These are phyloP conservation scores for Coriaria nepalensis DNA, from an alignment of 306 rosid species.

Conservation along the genomic window DNA sequence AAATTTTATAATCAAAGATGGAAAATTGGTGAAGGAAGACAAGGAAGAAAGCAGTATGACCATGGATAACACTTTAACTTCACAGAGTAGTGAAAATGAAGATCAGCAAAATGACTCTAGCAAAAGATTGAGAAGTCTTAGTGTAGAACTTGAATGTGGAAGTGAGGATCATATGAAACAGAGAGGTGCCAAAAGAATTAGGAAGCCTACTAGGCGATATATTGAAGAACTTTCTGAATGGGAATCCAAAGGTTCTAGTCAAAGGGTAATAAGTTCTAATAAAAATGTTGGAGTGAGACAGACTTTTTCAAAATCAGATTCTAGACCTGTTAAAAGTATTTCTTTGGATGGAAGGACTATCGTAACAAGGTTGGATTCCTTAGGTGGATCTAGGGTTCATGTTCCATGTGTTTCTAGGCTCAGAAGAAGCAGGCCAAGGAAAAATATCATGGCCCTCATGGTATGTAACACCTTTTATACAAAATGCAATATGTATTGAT, in stretches of 20 bases:
- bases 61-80: slow-evolving; percentile 21
- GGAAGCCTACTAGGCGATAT: slow-evolving; percentile 91
- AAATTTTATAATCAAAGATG: slow-evolving; percentile 49
- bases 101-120: slow-evolving; percentile 32
- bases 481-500: too few species aligned
- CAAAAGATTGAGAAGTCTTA: slow-evolving; percentile 23
- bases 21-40: slow-evolving; percentile 35
- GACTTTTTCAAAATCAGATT: slow-evolving; percentile 23
- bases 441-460: slow-evolving; percentile 55
- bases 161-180: slow-evolving; percentile 36
- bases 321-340: slow-evolving; percentile 32
- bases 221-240: slow-evolving; percentile 92
- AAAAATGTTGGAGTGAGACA: slow-evolving; percentile 29
- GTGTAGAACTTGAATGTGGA: slow-evolving; percentile 38
- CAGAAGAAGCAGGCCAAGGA: slow-evolving; percentile 94
- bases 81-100: slow-evolving; percentile 25
- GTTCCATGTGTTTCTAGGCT: slow-evolving; percentile 79
- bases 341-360: slow-evolving; percentile 42
- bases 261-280: slow-evolving; percentile 27
- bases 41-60: slow-evolving; percentile 32
- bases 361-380: slow-evolving; percentile 57
- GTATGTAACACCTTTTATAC: slow-evolving; percentile 28
- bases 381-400: slow-evolving; percentile 71
- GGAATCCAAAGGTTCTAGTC: slow-evolving; percentile 50
- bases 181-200: slow-evolving; percentile 66